A percentile compares a stretch with the other conserved stretches of the same genome.
Conservation (phyloP, 139 green algal genomes). For the Micractinium sp. region DNA sequence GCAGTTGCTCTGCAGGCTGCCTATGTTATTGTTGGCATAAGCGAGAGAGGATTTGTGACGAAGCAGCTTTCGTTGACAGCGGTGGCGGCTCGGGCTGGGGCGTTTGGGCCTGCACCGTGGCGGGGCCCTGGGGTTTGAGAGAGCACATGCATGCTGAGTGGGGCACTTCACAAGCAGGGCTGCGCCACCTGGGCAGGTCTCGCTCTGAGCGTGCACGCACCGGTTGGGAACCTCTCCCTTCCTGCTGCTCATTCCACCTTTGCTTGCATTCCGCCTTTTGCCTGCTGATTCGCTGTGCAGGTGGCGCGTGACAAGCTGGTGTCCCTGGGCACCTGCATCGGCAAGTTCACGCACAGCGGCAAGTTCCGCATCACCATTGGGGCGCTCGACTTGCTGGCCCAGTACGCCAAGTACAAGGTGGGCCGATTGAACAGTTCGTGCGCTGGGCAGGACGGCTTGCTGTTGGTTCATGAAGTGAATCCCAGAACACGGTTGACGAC, state of each 20-base stretch:
- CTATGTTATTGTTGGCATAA: neutral
- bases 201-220: neutral
- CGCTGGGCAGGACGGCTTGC: neutral
- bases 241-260: neutral
- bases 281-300: constrained; percentile 50
- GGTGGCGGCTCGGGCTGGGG: too few species aligned
- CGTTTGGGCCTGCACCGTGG: too few species aligned
- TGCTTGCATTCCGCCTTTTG: neutral
- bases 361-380: constrained; percentile 96
- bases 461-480: neutral
- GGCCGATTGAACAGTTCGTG: neutral
- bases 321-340: constrained; percentile 89
- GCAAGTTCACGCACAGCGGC: constrained; percentile 96
- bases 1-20: neutral
- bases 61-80: too few species aligned
- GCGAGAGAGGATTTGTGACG: too few species aligned
- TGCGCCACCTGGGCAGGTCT: neutral
- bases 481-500: too few species aligned
- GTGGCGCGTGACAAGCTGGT: constrained; percentile 92
- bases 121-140: too few species aligned
- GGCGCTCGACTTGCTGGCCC: constrained; percentile 87
- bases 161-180: neutral
- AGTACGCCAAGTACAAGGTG: constrained; percentile 97
- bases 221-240: neutral
- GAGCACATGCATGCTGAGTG: neutral